Evolutionary conservation across 164 flowering plant genomes (phyloP).

Genomic region (Magnolia changhungtana): DNA sequence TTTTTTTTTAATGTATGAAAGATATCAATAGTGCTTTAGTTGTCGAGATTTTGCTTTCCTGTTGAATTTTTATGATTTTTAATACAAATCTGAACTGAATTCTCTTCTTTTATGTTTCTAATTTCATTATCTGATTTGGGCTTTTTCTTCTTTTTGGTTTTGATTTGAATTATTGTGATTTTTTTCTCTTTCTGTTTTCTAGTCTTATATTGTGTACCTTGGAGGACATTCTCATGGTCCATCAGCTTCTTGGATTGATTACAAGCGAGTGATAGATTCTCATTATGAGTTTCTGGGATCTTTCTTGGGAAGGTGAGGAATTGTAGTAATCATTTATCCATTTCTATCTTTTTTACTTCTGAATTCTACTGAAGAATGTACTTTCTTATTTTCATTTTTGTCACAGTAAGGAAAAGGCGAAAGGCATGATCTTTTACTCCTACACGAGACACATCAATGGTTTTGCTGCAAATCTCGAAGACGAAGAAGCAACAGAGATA

Average conservation of each 20-base stretch:
- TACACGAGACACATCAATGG: slow-evolving; percentile 60
- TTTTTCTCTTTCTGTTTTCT: background rate
- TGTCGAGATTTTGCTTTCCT: no score
- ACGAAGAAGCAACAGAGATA: slow-evolving; percentile 52
- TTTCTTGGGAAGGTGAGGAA: slow-evolving; percentile 21
- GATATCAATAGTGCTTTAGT: no score
- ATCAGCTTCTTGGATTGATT: slow-evolving; percentile 26
- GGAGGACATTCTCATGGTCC: slow-evolving; percentile 55
- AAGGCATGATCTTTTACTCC: slow-evolving; percentile 49
- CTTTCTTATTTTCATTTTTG: background rate
- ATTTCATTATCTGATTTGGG: background rate
- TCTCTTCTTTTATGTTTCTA: background rate
- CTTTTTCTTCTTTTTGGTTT: background rate
- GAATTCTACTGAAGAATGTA: background rate
- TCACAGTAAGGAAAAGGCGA: slow-evolving; percentile 36
- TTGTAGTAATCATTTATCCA: background rate
- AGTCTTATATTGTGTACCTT: slow-evolving; percentile 54
- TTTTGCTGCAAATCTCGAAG: slow-evolving; percentile 63
- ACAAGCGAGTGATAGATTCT: slow-evolving; percentile 32
- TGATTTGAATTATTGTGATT: background rate
- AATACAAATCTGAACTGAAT: background rate
- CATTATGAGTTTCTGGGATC: slow-evolving; percentile 55
- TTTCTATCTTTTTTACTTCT: background rate
- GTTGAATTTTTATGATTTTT: background rate
- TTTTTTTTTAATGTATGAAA: no score